Percentiles rank a stretch among this genome's conserved stretches.
phyloP scores from a whole-genome alignment of 768 basidiomycete species.

The Mycena vitilis region DNA sequence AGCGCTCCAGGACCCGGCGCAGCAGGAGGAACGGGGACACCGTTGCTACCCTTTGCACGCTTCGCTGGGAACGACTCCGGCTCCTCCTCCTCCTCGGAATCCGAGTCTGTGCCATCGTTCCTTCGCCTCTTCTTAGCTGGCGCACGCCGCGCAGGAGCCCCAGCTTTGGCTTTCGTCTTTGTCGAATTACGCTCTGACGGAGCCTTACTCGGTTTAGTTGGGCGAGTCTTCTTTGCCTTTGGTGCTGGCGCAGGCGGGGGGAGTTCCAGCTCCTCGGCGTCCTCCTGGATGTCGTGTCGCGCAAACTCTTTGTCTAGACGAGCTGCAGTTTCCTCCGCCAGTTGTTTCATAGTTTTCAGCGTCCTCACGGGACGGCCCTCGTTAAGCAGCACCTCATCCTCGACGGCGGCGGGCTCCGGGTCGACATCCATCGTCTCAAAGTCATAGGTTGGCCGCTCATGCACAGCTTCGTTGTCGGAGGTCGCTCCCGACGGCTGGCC shows the following conservation, averaged over 20 bases:
- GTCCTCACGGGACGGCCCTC: constrained; percentile 15
- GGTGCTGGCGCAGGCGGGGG: constrained; percentile 16
- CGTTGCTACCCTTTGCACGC: constrained; percentile 45
- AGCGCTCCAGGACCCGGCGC: constrained; percentile 20
- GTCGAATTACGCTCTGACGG: constrained; percentile 24
- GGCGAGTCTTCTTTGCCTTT: constrained; percentile 29
- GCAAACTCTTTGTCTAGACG: constrained; percentile 33
- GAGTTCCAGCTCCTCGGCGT: constrained; percentile 10
- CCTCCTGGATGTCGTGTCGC: constrained; percentile 21
- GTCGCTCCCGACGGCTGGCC: constrained; percentile 33
- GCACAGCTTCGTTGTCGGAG: constrained; percentile 37
- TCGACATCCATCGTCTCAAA: constrained; percentile 52
- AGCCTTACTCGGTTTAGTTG: constrained; percentile 28
- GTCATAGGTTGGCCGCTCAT: constrained; percentile 49
- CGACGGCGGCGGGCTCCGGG: constrained; percentile 46
- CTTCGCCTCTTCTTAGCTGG: constrained; percentile 38
- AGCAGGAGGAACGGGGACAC: constrained; percentile 21
- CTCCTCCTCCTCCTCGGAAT: constrained; percentile 37
- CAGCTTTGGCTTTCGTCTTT: constrained; percentile 30
- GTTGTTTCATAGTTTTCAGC: constrained; percentile 74
- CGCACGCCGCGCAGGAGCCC: constrained; percentile 36
- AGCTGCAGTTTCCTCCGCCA: constrained; percentile 60
- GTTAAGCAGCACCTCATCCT: constrained; percentile 34
- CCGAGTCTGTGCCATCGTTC: constrained; percentile 41
- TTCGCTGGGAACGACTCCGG: constrained; percentile 42